phyloP scores from a whole-genome alignment of 179 eudicot species.

The Camellia oleifera region DNA sequence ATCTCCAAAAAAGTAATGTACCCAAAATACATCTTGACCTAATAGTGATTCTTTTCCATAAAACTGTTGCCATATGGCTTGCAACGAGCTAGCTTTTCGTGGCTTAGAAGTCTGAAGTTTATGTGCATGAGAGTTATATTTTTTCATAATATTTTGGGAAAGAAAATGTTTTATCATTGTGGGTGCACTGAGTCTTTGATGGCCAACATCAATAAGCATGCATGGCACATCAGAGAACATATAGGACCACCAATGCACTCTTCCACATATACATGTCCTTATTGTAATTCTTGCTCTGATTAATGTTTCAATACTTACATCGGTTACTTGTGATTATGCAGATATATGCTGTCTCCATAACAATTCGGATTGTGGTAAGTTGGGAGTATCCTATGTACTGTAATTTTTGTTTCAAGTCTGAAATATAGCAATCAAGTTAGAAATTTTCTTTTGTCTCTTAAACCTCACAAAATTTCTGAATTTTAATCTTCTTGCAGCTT shows the following conservation, averaged over 20 bases:
- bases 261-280: not conserved
- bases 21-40: slow-evolving; percentile 11
- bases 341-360: slow-evolving; percentile 82
- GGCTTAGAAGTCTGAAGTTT: not conserved
- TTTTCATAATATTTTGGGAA: not conserved
- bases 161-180: not conserved
- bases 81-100: not conserved
- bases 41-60: not conserved
- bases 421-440: not conserved
- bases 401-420: not conserved
- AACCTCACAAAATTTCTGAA: not conserved
- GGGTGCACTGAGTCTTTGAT: not conserved
- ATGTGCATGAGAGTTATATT: not conserved
- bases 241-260: not conserved
- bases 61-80: not conserved
- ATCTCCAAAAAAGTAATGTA: slow-evolving; percentile 1
- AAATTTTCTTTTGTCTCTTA: not conserved
- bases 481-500: slow-evolving; percentile 39
- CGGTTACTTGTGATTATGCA: slow-evolving; percentile 29
- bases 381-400: not conserved
- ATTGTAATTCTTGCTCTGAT: not conserved
- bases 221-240: not conserved
- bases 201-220: slow-evolving; percentile 12
- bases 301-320: not conserved
- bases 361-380: slow-evolving; percentile 78